Percentiles rank a stretch among this genome's conserved stretches.
Conservation (phyloP, 805 yeast species). For the Gaillardinia entomophila region DNA sequence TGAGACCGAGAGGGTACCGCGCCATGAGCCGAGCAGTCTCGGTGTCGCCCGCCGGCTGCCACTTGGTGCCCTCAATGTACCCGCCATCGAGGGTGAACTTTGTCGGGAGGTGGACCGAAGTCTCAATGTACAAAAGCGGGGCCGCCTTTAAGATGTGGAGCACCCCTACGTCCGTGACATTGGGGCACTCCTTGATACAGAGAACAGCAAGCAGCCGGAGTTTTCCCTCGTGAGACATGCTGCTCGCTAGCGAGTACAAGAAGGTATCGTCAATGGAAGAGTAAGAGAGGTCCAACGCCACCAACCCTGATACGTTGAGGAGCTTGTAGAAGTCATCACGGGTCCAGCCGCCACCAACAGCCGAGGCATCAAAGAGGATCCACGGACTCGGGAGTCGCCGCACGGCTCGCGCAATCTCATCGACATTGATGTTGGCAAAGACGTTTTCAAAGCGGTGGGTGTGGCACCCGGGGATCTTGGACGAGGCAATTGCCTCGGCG, state of each 20-base stretch:
- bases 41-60: slow-evolving; percentile 11
- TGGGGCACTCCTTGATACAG: slow-evolving; percentile 16
- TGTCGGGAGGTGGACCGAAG: too few species aligned
- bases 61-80: slow-evolving; percentile 16
- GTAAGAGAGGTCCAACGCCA: slow-evolving; percentile 27
- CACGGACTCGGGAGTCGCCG: slow-evolving; percentile 11
- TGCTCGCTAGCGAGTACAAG: slow-evolving; percentile 15
- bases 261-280: slow-evolving; percentile 25
- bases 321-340: slow-evolving; percentile 19
- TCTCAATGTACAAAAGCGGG: slow-evolving; percentile 7
- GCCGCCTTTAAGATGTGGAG: slow-evolving; percentile 4
- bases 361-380: slow-evolving; percentile 24
- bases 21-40: slow-evolving; percentile 6
- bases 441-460: slow-evolving; percentile 32
- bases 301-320: slow-evolving; percentile 20
- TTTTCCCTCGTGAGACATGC: slow-evolving; percentile 10
- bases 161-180: slow-evolving; percentile 7
- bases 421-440: slow-evolving; percentile 21
- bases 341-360: slow-evolving; percentile 5
- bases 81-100: too few species aligned
- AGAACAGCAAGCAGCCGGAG: slow-evolving; percentile 16
- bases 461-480: slow-evolving; percentile 8
- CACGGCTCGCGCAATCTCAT: slow-evolving; percentile 14
- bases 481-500: slow-evolving; percentile 8
- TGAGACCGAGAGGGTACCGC: slow-evolving; percentile 20